phyloP scores from a whole-genome alignment of 1,284 basidiomycete species.

The Naganishia albida region DNA sequence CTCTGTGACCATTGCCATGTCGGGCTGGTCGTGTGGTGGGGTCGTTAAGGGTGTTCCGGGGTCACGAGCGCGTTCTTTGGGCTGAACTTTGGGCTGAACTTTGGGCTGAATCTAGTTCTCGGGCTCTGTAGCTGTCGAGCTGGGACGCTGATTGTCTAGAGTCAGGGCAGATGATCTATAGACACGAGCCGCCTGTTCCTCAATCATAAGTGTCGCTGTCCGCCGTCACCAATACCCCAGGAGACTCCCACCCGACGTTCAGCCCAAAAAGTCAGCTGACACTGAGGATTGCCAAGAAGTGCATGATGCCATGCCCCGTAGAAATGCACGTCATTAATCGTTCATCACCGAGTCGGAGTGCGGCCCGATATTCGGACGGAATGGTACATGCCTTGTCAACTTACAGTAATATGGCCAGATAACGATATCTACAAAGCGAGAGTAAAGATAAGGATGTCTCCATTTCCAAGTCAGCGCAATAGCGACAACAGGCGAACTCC shows the following conservation, averaged over 20 bases:
- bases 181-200: no score
- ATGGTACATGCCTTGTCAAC: neutral
- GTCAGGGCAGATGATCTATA: no score
- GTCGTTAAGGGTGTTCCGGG: neutral
- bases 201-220: no score
- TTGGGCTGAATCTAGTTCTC: neutral
- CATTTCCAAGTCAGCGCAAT: neutral
- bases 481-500: conserved; percentile 13
- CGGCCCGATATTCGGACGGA: neutral
- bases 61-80: neutral
- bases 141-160: no score
- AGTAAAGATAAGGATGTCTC: conserved; percentile 14
- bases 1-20: conserved; percentile 22
- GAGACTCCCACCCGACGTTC: neutral
- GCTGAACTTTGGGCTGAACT: neutral
- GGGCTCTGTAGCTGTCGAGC: no score
- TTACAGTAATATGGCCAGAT: neutral
- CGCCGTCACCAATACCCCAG: no score
- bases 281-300: conserved; percentile 11
- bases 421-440: neutral
- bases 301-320: conserved; percentile 1
- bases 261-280: conserved; percentile 17
- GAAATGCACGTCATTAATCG: conserved; percentile 23
- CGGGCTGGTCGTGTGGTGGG: neutral
- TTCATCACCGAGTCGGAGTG: neutral